Conservation (phyloP, 2,329 filamentous ascomycete species). For the Akanthomyces lecanii region DNA sequence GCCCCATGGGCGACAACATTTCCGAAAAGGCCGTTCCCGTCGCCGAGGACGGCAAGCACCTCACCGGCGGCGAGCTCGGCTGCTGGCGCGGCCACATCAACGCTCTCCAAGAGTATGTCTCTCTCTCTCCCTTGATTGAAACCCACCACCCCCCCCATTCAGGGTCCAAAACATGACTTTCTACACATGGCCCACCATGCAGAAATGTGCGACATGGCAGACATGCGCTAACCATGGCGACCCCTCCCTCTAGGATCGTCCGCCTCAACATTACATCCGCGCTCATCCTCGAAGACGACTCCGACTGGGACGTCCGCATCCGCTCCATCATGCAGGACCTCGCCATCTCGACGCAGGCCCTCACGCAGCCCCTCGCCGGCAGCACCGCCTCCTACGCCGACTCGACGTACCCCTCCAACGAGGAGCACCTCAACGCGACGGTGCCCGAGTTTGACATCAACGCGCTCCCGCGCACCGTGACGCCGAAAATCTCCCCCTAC, state of each 20-base stretch:
- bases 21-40: conserved; percentile 33
- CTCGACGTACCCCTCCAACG: conserved; percentile 22
- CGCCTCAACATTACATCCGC: conserved; percentile 40
- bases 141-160: no score
- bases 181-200: no score
- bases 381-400: conserved; percentile 18
- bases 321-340: conserved; percentile 42
- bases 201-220: no score
- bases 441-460: conserved; percentile 19
- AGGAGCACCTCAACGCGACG: conserved; percentile 1
- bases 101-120: conserved; percentile 27
- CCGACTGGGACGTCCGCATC: conserved; percentile 51
- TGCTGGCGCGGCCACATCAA: conserved; percentile 38
- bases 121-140: no score
- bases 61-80: conserved; percentile 15
- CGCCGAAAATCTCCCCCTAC: conserved; percentile 35
- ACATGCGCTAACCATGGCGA: background rate
- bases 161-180: no score
- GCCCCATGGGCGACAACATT: conserved; percentile 35
- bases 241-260: conserved; percentile 31
- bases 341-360: conserved; percentile 30
- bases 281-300: conserved; percentile 51
- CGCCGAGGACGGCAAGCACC: conserved; percentile 11
- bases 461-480: conserved; percentile 15
- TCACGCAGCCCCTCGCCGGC: conserved; percentile 27